Evolutionary conservation across 805 yeast genomes (phyloP).

Genomic region (Saturnispora quitensis): DNA sequence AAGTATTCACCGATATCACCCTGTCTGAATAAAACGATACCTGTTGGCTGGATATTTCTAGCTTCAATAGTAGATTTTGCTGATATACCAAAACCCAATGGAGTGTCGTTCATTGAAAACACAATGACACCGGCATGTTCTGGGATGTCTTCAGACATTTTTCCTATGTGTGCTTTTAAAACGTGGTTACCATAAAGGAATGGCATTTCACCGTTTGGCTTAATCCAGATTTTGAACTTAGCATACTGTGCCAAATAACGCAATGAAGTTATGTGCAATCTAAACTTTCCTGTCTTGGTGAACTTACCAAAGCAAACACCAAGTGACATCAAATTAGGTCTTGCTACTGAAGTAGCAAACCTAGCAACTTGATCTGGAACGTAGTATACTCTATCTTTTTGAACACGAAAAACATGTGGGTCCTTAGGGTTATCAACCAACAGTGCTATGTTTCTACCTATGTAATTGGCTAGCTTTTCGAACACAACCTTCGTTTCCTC

Average conservation of each 20-base stretch:
- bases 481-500: constrained; percentile 94
- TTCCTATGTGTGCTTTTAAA: constrained; percentile 91
- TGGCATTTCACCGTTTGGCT: constrained; percentile 97
- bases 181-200: constrained; percentile 94
- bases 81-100: constrained; percentile 92
- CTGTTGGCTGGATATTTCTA: constrained; percentile 83
- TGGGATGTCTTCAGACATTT: constrained; percentile 95
- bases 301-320: constrained; percentile 95
- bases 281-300: constrained; percentile 94
- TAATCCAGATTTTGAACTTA: constrained; percentile 91
- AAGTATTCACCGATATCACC: constrained; percentile 96
- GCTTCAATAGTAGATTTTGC: constrained; percentile 88
- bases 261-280: constrained; percentile 88
- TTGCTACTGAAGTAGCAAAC: constrained; percentile 82
- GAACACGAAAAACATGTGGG: constrained; percentile 91
- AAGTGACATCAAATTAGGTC: constrained; percentile 83
- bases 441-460: constrained; percentile 89
- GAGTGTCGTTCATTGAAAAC: constrained; percentile 83
- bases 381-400: constrained; percentile 93
- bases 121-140: constrained; percentile 95
- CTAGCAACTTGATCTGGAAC: constrained; percentile 76
- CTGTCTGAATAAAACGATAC: constrained; percentile 91
- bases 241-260: constrained; percentile 80
- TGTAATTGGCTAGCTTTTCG: constrained; percentile 91
- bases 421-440: constrained; percentile 77